A percentile compares a stretch with the other conserved stretches of the same genome.
Evolutionary conservation across 2,329 filamentous ascomycete genomes (phyloP).

Genomic region (Xylariaceae sp.): DNA sequence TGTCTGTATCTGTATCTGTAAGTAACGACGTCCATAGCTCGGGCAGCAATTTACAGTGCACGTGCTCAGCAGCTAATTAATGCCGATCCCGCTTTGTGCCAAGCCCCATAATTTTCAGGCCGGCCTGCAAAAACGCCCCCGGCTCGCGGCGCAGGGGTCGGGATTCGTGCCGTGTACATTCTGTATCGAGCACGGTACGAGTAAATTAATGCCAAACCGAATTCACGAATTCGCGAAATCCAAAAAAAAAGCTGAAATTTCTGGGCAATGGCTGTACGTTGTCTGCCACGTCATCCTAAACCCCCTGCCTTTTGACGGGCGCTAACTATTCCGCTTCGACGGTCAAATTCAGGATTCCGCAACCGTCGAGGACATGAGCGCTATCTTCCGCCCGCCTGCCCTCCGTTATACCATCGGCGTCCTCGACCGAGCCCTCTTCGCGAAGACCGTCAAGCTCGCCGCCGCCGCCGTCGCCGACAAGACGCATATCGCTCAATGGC

Average conservation of each 20-base stretch:
- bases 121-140: no score
- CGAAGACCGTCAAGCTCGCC: constrained; percentile 66
- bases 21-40: no score
- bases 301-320: not conserved
- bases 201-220: not conserved
- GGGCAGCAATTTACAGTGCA: no score
- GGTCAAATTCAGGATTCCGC: constrained; percentile 14
- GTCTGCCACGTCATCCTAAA: not conserved
- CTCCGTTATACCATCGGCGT: constrained; percentile 41
- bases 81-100: no score
- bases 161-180: no score
- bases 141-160: no score
- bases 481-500: constrained; percentile 66
- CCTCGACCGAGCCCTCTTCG: constrained; percentile 80
- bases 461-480: constrained; percentile 73
- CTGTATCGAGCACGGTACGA: not conserved
- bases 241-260: not conserved
- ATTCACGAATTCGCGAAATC: constrained; percentile 2
- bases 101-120: no score
- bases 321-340: constrained; percentile 8
- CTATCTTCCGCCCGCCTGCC: constrained; percentile 68
- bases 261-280: constrained; percentile 24
- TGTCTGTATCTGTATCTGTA: no score
- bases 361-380: constrained; percentile 42
- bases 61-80: no score